Conservation (phyloP, 306 rosid species). For the Castanea sativa region DNA sequence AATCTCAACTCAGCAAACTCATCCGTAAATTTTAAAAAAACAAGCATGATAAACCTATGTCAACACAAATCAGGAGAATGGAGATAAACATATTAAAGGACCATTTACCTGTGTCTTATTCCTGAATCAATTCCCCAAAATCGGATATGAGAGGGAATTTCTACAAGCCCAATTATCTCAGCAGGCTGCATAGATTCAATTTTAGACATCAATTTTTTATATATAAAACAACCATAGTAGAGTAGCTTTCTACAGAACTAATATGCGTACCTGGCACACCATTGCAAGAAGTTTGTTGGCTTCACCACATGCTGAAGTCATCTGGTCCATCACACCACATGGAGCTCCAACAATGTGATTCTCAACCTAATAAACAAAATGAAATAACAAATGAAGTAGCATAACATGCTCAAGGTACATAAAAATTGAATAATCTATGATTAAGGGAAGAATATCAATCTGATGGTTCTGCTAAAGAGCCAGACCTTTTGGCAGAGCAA, state of each 20-base stretch:
- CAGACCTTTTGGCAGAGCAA: conserved; percentile 96
- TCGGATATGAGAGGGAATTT: conserved; percentile 82
- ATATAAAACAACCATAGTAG: neutral
- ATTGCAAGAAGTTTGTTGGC: conserved; percentile 53
- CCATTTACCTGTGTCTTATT: conserved; percentile 79
- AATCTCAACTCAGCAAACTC: neutral
- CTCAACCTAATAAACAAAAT: no score
- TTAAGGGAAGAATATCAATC: conserved; percentile 5
- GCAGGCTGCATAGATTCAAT: conserved; percentile 74
- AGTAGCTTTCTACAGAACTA: conserved; percentile 8
- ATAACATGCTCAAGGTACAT: neutral
- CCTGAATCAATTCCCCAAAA: conserved; percentile 99
- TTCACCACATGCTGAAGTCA: no score
- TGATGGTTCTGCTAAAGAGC: conserved; percentile 14
- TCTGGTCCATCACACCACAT: no score
- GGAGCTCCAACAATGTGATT: no score
- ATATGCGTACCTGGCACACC: conserved; percentile 83
- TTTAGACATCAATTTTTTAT: neutral
- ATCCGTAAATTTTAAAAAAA: neutral
- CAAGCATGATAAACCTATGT: neutral
- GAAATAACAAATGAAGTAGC: no score
- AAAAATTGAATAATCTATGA: neutral
- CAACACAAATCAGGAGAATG: neutral
- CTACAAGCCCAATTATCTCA: conserved; percentile 94
- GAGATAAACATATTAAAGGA: conserved; percentile 7